These are phyloP conservation scores for Tetradesmus obliquus DNA, from an alignment of 139 green algal species.

Conservation along the genomic window DNA sequence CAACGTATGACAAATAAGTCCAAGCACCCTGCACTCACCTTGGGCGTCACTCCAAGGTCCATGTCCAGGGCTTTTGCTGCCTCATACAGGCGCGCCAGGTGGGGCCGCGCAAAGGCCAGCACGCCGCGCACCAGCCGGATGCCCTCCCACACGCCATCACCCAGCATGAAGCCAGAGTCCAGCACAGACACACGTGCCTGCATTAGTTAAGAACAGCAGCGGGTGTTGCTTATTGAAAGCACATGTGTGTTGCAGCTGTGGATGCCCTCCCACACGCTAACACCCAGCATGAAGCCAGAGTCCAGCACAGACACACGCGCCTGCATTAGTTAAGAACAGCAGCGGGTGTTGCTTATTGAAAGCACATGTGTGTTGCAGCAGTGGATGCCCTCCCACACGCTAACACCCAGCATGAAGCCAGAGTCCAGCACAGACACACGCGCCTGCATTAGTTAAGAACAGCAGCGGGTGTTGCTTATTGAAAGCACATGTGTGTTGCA, in stretches of 20 bases:
- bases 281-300: slow-evolving; percentile 83
- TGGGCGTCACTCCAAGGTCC: slow-evolving; percentile 51
- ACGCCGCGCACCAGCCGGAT: slow-evolving; percentile 57
- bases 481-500: slow-evolving; percentile 27
- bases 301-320: slow-evolving; percentile 84
- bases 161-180: slow-evolving; percentile 85
- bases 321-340: neutral
- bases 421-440: slow-evolving; percentile 82
- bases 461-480: slow-evolving; percentile 46
- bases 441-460: slow-evolving; percentile 42
- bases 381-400: slow-evolving; percentile 80
- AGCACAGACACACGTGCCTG: slow-evolving; percentile 81
- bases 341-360: slow-evolving; percentile 48
- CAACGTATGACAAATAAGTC: too few relatives aligned
- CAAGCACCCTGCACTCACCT: neutral
- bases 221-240: slow-evolving; percentile 45
- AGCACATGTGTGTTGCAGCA: slow-evolving; percentile 30
- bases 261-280: slow-evolving; percentile 84
- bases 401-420: slow-evolving; percentile 85
- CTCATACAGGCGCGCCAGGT: slow-evolving; percentile 65
- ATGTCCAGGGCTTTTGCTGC: slow-evolving; percentile 78
- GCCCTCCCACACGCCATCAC: slow-evolving; percentile 86
- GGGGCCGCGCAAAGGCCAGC: slow-evolving; percentile 29
- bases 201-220: too few relatives aligned
- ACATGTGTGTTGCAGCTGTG: slow-evolving; percentile 32